Evolutionary conservation across 2,329 filamentous ascomycete genomes (phyloP), one percentile per base, ranked within the genome.

Genomic region (Monilinia fructicola): DNA sequence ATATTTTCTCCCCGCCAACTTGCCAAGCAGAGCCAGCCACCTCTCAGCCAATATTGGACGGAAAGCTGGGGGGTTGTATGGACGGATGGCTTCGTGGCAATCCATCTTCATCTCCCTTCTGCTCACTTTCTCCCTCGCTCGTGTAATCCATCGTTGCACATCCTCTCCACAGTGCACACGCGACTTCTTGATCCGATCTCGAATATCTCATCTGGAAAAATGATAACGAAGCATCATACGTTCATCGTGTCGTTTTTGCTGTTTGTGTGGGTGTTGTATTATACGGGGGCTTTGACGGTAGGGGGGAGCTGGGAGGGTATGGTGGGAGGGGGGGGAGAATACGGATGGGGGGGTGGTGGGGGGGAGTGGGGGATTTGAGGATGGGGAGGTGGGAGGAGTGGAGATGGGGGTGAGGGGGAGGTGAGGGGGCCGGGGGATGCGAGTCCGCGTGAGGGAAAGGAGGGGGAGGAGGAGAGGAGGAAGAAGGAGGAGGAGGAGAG

Each of bases 231-330:
- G 38, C 18, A 50, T 26, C 58, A 61, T 23, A 50, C n/a, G 7
- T 61, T 61, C 2, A 3, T 61, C 3, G 18, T 61, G 11, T 26
- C 44, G 7, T 61, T 50, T 18, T 61, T 50, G 14, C 18, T 61
- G n/a, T 61, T 61, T 50, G 31, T 14, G 21, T 50, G 44, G 58
- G 58, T 61, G 31, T 12, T 52, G 14, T 52, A 40, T 61, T 61
- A 61, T 21, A 48, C 44, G 23, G 14, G 48, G 18, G 26, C 14
- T 44, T 18, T 38, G 18, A 31, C 56, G 5, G 21, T 12, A 3
- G 31, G 23, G 6, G 21, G 23, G 1, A 6, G 0, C 2, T 38
- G 38, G 40, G 40, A 4, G 11, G 40, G n/a, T 12, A 60, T 26
- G 28, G 23, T 23, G 7, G 21, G 21, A 38, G 31, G 28, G 18